A percentile compares a stretch with the other conserved stretches of the same genome.
Evolutionary conservation across 805 yeast genomes (phyloP).

Genomic region (Komagataella mondaviorum): DNA sequence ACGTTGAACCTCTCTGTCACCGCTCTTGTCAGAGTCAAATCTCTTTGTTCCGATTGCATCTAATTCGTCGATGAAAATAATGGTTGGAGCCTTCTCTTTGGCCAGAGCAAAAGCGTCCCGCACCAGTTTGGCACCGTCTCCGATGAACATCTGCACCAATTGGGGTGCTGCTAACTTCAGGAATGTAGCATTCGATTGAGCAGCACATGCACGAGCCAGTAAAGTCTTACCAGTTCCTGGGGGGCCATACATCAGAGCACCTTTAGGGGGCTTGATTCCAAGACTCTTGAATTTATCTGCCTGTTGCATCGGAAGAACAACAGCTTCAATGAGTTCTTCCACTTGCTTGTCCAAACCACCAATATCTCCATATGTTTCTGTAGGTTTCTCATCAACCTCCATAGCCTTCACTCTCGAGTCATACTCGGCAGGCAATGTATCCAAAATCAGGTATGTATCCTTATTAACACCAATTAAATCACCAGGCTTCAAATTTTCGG

Average conservation of each 20-base stretch:
- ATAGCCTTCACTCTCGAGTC: slow-evolving; percentile 95
- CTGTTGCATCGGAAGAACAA: slow-evolving; percentile 96
- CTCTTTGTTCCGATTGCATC: slow-evolving; percentile 99
- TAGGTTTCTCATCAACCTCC: slow-evolving; percentile 99
- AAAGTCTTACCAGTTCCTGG: slow-evolving; percentile 99
- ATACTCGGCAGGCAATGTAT: slow-evolving; percentile 92
- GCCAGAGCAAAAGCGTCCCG: slow-evolving; percentile 97
- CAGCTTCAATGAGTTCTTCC: slow-evolving; percentile 96
- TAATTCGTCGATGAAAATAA: slow-evolving; percentile 93
- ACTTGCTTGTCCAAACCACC: slow-evolving; percentile 98
- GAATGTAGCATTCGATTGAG: slow-evolving; percentile 96
- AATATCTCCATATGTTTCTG: slow-evolving; percentile 92
- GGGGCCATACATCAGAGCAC: slow-evolving; percentile 97
- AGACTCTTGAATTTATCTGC: slow-evolving; percentile 88
- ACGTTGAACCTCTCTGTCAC: slow-evolving; percentile 98
- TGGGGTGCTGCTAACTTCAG: slow-evolving; percentile 96
- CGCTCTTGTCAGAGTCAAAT: slow-evolving; percentile 93
- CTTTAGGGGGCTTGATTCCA: slow-evolving; percentile 93
- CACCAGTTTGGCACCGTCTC: slow-evolving; percentile 96
- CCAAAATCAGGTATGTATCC: slow-evolving; percentile 86
- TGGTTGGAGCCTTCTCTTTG: slow-evolving; percentile 96
- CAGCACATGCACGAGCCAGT: slow-evolving; percentile 97
- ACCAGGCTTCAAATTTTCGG: slow-evolving; percentile 86
- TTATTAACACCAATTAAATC: slow-evolving; percentile 96
- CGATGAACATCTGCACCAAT: slow-evolving; percentile 94